These are phyloP conservation scores for Lagenidium sp. DNA, from an alignment of 352 stramenopile genomes.

Conservation along the genomic window DNA sequence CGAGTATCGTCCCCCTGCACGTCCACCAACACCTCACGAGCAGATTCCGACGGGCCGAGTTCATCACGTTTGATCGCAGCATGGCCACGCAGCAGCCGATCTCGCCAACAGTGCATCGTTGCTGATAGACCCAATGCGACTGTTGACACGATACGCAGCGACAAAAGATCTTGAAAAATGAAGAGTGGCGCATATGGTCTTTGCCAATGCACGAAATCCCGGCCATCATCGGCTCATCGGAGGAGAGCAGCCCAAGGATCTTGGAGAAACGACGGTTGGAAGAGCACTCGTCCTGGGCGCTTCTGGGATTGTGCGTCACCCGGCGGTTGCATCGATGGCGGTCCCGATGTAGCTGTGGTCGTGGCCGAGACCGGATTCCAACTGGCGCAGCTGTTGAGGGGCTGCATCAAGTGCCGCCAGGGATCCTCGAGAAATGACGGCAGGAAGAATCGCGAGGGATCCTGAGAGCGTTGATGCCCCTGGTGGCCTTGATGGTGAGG, in stretches of 20 bases:
- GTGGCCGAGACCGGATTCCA: background rate
- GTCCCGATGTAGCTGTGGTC: no score
- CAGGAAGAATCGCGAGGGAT: slow-evolving; percentile 42
- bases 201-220: no score
- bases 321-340: no score
- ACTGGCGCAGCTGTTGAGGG: background rate
- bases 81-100: background rate
- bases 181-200: no score
- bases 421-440: slow-evolving; percentile 60
- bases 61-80: slow-evolving; percentile 31
- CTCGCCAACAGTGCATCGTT: slow-evolving; percentile 9
- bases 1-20: slow-evolving; percentile 28
- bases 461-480: background rate
- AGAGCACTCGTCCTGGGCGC: slow-evolving; percentile 41
- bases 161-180: background rate
- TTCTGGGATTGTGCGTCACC: no score
- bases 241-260: slow-evolving; percentile 41
- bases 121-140: no score
- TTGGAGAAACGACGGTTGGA: slow-evolving; percentile 58
- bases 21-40: slow-evolving; percentile 25
- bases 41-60: slow-evolving; percentile 26
- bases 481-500: no score
- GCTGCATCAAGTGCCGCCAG: slow-evolving; percentile 31
- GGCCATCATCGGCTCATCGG: no score
- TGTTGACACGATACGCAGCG: background rate